Evolutionary conservation across 805 yeast species (phyloP), one percentile per base, ranked within the genome.

Genomic region (Starmerella bombicola): DNA sequence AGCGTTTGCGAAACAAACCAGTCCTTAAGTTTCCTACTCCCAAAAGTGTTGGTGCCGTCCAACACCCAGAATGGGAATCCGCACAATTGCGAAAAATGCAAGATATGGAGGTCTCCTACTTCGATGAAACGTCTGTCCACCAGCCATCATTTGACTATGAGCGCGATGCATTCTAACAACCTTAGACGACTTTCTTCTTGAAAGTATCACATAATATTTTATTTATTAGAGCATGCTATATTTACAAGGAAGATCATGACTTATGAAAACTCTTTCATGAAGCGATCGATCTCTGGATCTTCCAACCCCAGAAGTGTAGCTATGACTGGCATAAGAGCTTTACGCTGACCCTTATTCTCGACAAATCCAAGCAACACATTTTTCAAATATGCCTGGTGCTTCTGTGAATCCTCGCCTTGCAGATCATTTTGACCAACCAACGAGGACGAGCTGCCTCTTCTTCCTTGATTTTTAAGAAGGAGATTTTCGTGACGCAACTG

Each of bases 291-390:
- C 49, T 88, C 98, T 5, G 68, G 71, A 38, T 71, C 73, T 37
- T 69, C 73, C 55, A 88, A 63, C 40, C 76, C 74, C 45, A 88
- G 68, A 38, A 88, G 60, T 49, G 82, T 76, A 36, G 86, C 72
- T 19, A 88, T 65, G 5, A 91, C 97, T 0, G 97, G 96, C 24
- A 91, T 63, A 32, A 88, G 67, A 57, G 78, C 83, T 22, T 69
- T 74, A 44, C 97, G 69, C 60, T 86, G 96, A n/a, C 88, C 98
- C 54, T 72, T 80, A 56, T 82, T 95, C 55, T 86, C 95, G 40
- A 91, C 61, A 57, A 80, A 91, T 2, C 96, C 96, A 2, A 88
- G 63, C n/a, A 88, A 60, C 2, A 88, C 95, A 56, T 91, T 91
- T 58, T 81, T 82, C 38, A 85, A 68, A 56, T 88, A 88, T 10